Evolutionary conservation across 371 early-diverging fungal genomes (phyloP), one percentile per base, ranked within the genome.

Genomic region (Mortierella sp.): DNA sequence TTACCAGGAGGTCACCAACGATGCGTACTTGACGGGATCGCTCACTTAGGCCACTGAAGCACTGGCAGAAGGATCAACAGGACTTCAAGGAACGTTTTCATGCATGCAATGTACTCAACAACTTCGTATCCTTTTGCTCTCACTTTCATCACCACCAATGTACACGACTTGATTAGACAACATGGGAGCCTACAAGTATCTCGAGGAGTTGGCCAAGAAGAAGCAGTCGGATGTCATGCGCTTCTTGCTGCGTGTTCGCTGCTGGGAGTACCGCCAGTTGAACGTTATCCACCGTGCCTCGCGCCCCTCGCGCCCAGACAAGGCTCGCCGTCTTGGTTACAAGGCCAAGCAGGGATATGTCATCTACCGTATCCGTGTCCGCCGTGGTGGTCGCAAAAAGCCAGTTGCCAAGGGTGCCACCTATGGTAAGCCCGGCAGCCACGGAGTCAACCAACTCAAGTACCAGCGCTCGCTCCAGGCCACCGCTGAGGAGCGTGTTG

Each of bases 151-250:
- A 39, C n/a, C 23, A 21, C 5, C 49, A 10, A 18, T 18, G 10
- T 48, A 21, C 6, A 53, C 14, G 10, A 53, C 19, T 53, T 39
- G 14, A 1, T 18, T 82, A 73, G 68, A 72, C 72, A 72, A 73
- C 30, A 73, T 73, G 73, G 73, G 73, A 81, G 95, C 96, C 71
- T 93, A 94, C 87, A 94, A 97, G 86, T 98, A 98, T 86, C 89
- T 99, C 74, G 95, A 95, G 89, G 97, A 97, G 88, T 91, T 99
- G 72, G 90, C 94, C 85, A 96, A 95, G 89, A 95, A 97, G 94
- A 99, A 98, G 91, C 98, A 99, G 89, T 93, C 94, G 64, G 99
- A 98, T 89, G 97, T 98, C 67, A 89, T 98, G 89, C 94, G 98
- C 83, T 99, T 98, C 91, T 90, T 99, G 73, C 90, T 95, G 72